These are phyloP conservation scores for Podochytrium sp. DNA, from an alignment of 192 early-diverging fungal species.

Conservation along the genomic window DNA sequence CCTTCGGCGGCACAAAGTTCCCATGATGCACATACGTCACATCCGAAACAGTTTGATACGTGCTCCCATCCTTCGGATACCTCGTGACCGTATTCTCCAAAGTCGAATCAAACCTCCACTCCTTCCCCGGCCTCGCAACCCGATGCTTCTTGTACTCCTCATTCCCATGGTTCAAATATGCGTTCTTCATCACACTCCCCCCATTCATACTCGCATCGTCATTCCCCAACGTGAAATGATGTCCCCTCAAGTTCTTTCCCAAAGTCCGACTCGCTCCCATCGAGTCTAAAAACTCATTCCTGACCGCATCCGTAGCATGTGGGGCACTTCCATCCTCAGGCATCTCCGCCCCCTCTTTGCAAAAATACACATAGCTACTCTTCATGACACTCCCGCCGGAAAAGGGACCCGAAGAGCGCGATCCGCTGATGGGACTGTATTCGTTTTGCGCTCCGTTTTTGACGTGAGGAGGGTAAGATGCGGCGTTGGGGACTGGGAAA, in stretches of 20 bases:
- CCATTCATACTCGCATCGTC: not conserved
- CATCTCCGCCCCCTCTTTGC: not conserved
- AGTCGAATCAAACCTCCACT: constrained; percentile 21
- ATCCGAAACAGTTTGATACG: constrained; percentile 18
- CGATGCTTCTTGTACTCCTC: constrained; percentile 1
- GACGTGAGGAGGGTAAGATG: constrained; percentile 5
- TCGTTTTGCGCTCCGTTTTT: not conserved
- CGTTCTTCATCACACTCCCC: not conserved
- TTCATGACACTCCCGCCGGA: constrained; percentile 10
- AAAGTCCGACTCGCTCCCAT: not conserved
- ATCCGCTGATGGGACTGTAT: constrained; percentile 13
- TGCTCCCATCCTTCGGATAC: constrained; percentile 18
- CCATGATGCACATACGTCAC: constrained; percentile 7
- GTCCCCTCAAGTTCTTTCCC: constrained; percentile 15
- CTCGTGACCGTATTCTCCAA: constrained; percentile 24
- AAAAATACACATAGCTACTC: constrained; percentile 1
- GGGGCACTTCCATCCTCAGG: constrained; percentile 1
- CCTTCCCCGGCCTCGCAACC: not conserved
- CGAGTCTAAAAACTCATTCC: not conserved
- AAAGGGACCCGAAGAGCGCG: not conserved
- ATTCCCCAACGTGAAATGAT: constrained; percentile 12
- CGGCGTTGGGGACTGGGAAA: not conserved
- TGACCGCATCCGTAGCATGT: not conserved
- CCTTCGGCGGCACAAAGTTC: not conserved
- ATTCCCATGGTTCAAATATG: not conserved